phyloP scores from a whole-genome alignment of 2,329 filamentous ascomycete genomes.

The Zarea fungicola region DNA sequence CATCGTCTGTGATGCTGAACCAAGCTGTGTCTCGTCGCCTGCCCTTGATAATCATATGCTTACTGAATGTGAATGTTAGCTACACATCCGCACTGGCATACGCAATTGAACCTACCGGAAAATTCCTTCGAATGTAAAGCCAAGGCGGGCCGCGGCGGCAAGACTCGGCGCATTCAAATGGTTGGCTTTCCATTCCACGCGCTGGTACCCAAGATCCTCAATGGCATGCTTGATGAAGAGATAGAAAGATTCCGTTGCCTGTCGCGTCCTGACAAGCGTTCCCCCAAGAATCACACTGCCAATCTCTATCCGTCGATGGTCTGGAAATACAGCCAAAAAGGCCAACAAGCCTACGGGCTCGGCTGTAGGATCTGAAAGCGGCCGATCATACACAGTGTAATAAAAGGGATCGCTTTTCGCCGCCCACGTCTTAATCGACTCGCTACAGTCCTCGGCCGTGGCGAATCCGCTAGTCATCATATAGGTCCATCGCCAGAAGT shows the following conservation, averaged over 20 bases:
- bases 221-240: conserved; percentile 51
- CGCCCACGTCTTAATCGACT: conserved; percentile 18
- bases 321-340: conserved; percentile 43
- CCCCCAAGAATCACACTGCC: conserved; percentile 50
- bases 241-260: conserved; percentile 54
- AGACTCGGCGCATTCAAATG: conserved; percentile 48
- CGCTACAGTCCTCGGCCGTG: conserved; percentile 18
- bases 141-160: conserved; percentile 50
- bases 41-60: conserved; percentile 56
- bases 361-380: conserved; percentile 18
- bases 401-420: conserved; percentile 32
- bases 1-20: conserved; percentile 53
- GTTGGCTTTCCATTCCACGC: conserved; percentile 63
- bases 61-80: conserved; percentile 23
- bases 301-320: conserved; percentile 50
- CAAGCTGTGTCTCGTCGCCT: conserved; percentile 54
- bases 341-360: conserved; percentile 37
- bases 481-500: conserved; percentile 30
- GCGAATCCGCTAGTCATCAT: conserved; percentile 24
- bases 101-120: conserved; percentile 49
- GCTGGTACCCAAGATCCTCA: conserved; percentile 46
- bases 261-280: conserved; percentile 46
- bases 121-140: conserved; percentile 54
- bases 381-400: conserved; percentile 38
- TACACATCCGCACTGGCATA: too few relatives aligned